Evolutionary conservation across 1,139 yeast species (phyloP), one percentile per base, ranked within the genome.

Genomic region (Geotrichum europaeum): DNA sequence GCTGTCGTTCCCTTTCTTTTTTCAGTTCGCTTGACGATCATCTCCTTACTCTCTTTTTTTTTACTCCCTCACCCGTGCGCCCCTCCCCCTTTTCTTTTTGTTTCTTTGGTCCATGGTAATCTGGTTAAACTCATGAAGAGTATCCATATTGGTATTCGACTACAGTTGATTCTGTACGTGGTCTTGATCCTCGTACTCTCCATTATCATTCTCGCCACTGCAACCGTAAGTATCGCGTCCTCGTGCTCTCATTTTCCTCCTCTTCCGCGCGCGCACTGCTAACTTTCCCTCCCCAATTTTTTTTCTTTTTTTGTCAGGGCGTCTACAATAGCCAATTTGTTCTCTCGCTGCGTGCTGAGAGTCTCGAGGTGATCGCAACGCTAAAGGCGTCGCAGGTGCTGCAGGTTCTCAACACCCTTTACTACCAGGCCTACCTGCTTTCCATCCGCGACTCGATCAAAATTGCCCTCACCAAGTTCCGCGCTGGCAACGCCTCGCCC

Each of bases 151-250:
- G 74, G 74, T 30, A 74, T 81, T 52, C 72, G 84, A 69, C 76
- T 79, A 72, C 97, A 92, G 76, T 84, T 92, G 62, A 86, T 90
- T 63, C 81, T 85, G n/a, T 77, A 91, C 58, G 96, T 90, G 67
- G 80, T 89, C 64, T 77, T 86, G 64, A 89, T 91, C 43, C 87
- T 96, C 28, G 78, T 89, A 51, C 76, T 89, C 59, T 90, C 97
- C 2, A 78, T 92, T 58, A 77, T 88, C 40, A 83, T 89, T 5
- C 75, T 92, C 56, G 94, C 96, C 13, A 77, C 89, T 32, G 89
- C 87, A 10, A 84, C 96, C 1, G 75, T 72, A 69, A 65, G 70
- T 68, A 61, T 62, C 51, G 58, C 59, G 12, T 49, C 36, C 12
- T 20, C 57, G 28, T 9, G n/a, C 18, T 4, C 25, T 18, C 22